A percentile compares a stretch with the other conserved stretches of the same genome.
phyloP scores from a whole-genome alignment of 352 stramenopile species.

The Blastocystis sp. region DNA sequence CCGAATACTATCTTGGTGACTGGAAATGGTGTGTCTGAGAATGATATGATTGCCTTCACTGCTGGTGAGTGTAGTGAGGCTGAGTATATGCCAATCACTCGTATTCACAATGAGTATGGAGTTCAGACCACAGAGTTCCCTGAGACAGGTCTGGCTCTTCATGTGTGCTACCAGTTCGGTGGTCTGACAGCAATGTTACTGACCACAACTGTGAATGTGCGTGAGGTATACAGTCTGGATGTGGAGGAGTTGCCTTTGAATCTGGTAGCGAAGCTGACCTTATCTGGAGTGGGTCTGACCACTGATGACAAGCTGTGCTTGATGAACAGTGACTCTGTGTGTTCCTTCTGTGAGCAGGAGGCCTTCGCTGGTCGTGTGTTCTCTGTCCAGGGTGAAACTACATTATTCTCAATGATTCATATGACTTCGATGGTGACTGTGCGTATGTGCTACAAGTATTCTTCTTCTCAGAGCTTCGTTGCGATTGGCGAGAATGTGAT shows the following conservation, averaged over 20 bases:
- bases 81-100: background rate
- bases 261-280: slow-evolving; percentile 15
- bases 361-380: background rate
- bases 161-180: slow-evolving; percentile 38
- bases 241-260: slow-evolving; percentile 14
- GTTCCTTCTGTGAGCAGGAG: background rate
- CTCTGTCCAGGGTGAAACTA: background rate
- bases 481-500: background rate
- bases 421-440: background rate
- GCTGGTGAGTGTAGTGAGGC: background rate
- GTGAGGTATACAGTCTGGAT: slow-evolving; percentile 3
- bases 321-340: background rate
- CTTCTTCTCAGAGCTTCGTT: background rate
- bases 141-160: slow-evolving; percentile 30
- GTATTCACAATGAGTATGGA: slow-evolving; percentile 56
- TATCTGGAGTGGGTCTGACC: slow-evolving; percentile 52
- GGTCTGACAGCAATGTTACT: slow-evolving; percentile 4
- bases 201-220: slow-evolving; percentile 1
- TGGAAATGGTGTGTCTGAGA: slow-evolving; percentile 60
- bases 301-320: slow-evolving; percentile 28
- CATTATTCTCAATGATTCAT: slow-evolving; percentile 30
- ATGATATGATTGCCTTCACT: slow-evolving; percentile 47
- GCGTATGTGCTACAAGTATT: slow-evolving; percentile 60
- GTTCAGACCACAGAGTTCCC: slow-evolving; percentile 15
- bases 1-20: slow-evolving; percentile 44